phyloP scores from a whole-genome alignment of 768 basidiomycete genomes.

The Phylloporus sp. region DNA sequence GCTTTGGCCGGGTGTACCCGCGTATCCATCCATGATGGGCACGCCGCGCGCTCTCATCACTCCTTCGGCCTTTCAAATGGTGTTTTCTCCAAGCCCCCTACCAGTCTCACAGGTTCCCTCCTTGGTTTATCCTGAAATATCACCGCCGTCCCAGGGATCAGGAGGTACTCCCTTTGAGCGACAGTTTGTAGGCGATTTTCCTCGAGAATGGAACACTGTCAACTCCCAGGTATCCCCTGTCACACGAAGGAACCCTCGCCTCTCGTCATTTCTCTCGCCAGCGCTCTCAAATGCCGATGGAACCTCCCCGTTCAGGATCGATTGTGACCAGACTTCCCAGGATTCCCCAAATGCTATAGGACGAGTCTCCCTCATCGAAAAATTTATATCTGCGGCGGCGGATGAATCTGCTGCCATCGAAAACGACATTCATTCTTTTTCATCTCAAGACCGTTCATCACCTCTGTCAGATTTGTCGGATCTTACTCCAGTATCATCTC shows the following conservation, averaged over 20 bases:
- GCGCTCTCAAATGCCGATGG: background rate
- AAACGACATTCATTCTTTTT: background rate
- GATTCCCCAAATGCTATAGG: constrained; percentile 2
- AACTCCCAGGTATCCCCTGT: constrained; percentile 24
- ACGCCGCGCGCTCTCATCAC: constrained; percentile 9
- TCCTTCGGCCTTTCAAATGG: constrained; percentile 8
- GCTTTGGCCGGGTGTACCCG: background rate
- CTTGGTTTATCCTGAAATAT: constrained; percentile 22
- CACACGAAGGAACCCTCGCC: constrained; percentile 3
- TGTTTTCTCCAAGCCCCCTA: constrained; percentile 29
- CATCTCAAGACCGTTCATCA: constrained; percentile 17
- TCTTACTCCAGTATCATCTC: constrained; percentile 30
- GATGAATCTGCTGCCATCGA: constrained; percentile 7
- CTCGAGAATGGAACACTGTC: constrained; percentile 16
- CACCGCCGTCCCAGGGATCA: constrained; percentile 25
- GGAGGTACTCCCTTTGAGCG: constrained; percentile 27
- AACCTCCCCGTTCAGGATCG: background rate
- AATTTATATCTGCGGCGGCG: constrained; percentile 23
- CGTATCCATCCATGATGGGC: background rate
- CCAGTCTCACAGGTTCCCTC: constrained; percentile 14
- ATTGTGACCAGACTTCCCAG: constrained; percentile 4
- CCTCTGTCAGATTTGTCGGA: constrained; percentile 27
- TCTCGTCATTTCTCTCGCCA: constrained; percentile 8
- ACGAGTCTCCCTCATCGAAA: constrained; percentile 27
- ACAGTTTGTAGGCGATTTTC: constrained; percentile 21